Evolutionary conservation across 306 rosid species (phyloP), one percentile per base, ranked within the genome.

Genomic region (Morella rubra): DNA sequence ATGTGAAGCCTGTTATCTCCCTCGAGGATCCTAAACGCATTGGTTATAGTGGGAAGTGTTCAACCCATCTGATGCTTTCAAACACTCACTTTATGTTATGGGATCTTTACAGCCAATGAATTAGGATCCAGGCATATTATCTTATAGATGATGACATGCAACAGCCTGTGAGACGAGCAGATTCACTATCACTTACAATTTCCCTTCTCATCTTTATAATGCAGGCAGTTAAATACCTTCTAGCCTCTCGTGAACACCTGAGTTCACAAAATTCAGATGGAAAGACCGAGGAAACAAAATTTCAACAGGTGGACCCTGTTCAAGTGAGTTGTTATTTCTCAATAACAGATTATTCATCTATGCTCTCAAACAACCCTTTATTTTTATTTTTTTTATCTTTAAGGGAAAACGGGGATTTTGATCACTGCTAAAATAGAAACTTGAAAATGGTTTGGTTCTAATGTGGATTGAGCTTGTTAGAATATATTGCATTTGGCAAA

Each of bases 221-320:
- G 69, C 85, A 93, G 98, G 97, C 96, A 76, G 93, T 94, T 79
- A 90, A 86, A 74, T 90, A 82, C 67, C 97, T 94, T 69, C 80
- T 90, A 65, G 84, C 86, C 51, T 84, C 80, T 78, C 87, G 89
- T 12, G 90, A 88, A 70, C 85, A 56, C 55, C 53, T 88, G 73
- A 78, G 56, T 27, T 85, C 82, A 24, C 81, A 81, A 74, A 81
- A 70, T 45, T 55, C 76, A 3, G 79, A 73, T 56, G 59, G 75
- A 67, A 81, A 73, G 71, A 78, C 82, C 61, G 87, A 83, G 74
- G 85, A 81, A 80, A 71, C 80, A 27, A 78, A 83, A 55, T 71
- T 76, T 19, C 85, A 83, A 83, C 83, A 84, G 76, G 82, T 87
- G 83, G 96, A 94, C 73, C 96, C 96, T 50, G 27, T 94, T 81